Percentiles rank a stretch among this genome's conserved stretches.
Evolutionary conservation across 768 basidiomycete genomes (phyloP).

Genomic region (Trametes villosa): DNA sequence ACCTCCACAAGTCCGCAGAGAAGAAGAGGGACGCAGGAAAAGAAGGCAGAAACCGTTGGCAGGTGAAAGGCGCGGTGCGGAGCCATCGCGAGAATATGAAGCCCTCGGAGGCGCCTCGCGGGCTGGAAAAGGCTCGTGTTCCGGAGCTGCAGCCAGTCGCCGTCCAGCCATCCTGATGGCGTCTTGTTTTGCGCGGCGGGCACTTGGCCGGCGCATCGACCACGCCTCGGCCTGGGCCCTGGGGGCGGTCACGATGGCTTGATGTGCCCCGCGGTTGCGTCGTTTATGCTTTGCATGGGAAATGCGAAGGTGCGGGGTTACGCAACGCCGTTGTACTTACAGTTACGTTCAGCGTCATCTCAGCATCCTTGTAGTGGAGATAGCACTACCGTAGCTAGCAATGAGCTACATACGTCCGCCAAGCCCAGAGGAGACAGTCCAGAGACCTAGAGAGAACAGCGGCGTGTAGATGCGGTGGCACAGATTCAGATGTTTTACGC

Average conservation of each 20-base stretch:
- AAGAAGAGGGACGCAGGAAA: neutral
- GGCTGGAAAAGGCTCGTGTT: neutral
- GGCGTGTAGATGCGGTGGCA: too few species aligned
- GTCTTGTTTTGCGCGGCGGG: neutral
- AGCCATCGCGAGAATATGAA: constrained; percentile 19
- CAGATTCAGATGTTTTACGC: too few species aligned
- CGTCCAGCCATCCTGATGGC: constrained; percentile 1
- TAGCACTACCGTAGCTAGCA: too few species aligned
- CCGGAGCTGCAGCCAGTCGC: constrained; percentile 1
- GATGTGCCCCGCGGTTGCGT: neutral
- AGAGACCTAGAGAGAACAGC: too few species aligned
- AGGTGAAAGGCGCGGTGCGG: neutral
- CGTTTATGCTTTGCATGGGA: neutral
- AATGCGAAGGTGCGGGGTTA: neutral
- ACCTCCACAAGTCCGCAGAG: neutral
- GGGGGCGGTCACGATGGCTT: neutral
- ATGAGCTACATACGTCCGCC: too few species aligned
- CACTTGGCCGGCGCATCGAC: neutral
- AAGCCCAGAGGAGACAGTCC: too few species aligned
- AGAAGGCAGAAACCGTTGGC: constrained; percentile 1
- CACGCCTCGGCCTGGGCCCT: neutral
- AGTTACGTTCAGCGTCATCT: too few species aligned
- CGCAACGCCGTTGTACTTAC: neutral
- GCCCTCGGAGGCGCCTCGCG: constrained; percentile 11
- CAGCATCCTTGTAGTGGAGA: too few species aligned